phyloP scores from a whole-genome alignment of 148 eudicot species.

The Heliamphora exappendiculata region DNA sequence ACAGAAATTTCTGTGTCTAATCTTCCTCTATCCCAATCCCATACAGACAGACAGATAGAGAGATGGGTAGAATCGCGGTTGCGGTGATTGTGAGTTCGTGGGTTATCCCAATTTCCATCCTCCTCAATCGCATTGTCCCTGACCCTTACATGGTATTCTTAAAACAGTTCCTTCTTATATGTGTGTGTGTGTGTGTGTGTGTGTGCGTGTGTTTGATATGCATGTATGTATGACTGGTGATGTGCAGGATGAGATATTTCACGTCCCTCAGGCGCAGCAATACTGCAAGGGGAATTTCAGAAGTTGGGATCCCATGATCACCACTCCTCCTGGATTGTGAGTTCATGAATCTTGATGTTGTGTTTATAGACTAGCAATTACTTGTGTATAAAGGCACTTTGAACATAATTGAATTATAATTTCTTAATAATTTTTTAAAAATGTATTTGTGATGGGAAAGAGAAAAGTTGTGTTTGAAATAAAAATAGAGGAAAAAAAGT shows the following conservation, averaged over 20 bases:
- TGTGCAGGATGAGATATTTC: conserved; percentile 89
- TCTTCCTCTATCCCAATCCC: not conserved
- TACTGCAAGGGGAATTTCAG: conserved; percentile 76
- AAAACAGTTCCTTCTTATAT: not conserved
- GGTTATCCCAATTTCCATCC: conserved; percentile 64
- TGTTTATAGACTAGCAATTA: not conserved
- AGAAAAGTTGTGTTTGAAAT: no score
- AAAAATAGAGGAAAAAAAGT: no score
- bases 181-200: not conserved
- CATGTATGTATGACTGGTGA: not conserved
- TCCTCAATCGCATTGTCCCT: conserved; percentile 69
- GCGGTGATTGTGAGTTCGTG: conserved; percentile 54
- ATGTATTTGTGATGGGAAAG: no score
- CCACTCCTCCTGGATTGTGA: conserved; percentile 95
- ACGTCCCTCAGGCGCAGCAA: conserved; percentile 83
- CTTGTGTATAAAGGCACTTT: no score
- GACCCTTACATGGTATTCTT: conserved; percentile 76
- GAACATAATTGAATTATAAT: no score
- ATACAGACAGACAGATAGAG: not conserved
- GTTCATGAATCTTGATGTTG: conserved; percentile 13
- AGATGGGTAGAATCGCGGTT: conserved; percentile 69
- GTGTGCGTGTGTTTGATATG: not conserved
- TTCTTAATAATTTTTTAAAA: no score
- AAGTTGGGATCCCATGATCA: conserved; percentile 99
- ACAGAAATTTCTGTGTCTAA: not conserved